Conservation (phyloP, 495 filamentous ascomycete species). For the Hypoxylon perforatum region DNA sequence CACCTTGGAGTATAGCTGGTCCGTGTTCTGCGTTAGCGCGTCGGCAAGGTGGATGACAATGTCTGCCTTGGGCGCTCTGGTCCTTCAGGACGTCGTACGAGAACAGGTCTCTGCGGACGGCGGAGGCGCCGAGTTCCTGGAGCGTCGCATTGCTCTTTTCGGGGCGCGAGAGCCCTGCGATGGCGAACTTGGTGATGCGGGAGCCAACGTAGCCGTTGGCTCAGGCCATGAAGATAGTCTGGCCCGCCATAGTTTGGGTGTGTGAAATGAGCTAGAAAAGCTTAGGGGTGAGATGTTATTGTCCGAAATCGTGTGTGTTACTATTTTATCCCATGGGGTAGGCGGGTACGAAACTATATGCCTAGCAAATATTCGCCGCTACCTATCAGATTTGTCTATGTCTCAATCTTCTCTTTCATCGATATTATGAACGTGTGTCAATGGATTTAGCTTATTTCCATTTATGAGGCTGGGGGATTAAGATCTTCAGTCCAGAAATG, state of each 20-base stretch:
- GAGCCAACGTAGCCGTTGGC: constrained; percentile 55
- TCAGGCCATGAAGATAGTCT: constrained; percentile 54
- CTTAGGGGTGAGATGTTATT: too few relatives aligned
- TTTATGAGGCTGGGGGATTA: too few relatives aligned
- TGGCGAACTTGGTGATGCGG: constrained; percentile 42
- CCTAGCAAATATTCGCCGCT: too few relatives aligned
- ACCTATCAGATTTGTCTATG: too few relatives aligned
- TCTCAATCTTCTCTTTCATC: too few relatives aligned
- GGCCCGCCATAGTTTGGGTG: background rate
- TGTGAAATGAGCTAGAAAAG: too few relatives aligned
- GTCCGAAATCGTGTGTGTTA: too few relatives aligned
- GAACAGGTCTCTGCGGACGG: constrained; percentile 47
- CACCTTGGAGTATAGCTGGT: constrained; percentile 41
- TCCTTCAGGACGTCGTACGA: constrained; percentile 45
- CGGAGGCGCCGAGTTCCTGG: constrained; percentile 43
- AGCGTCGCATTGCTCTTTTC: constrained; percentile 44
- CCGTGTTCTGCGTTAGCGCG: constrained; percentile 22
- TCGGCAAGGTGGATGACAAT: constrained; percentile 51
- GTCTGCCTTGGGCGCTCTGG: constrained; percentile 46
- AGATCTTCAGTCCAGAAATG: too few relatives aligned
- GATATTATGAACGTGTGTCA: too few relatives aligned
- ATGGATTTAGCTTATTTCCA: too few relatives aligned
- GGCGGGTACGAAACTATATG: too few relatives aligned
- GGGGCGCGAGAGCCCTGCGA: constrained; percentile 51
- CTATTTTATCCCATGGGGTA: too few relatives aligned